Evolutionary conservation across 306 rosid genomes (phyloP), one percentile per base, ranked within the genome.

Genomic region (Rubus idaeus): DNA sequence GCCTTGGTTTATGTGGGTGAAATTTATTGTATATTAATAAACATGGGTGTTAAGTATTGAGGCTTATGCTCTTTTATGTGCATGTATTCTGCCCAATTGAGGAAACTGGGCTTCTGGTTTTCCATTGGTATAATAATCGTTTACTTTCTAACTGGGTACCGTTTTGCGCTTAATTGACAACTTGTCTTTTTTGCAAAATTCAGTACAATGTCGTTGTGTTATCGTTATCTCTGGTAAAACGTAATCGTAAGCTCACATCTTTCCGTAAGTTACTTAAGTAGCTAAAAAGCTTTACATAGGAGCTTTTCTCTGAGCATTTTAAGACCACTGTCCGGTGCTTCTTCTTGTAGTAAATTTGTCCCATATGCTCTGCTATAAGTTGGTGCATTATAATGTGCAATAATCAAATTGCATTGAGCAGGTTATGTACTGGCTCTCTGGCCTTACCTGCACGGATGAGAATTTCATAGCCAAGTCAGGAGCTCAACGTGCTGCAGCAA

Each of bases 341-440:
- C 41, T n/a, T 65, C 5, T 20, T 20, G n/a, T 68, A 42, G 50
- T 37, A 39, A 70, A 46, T 47, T 68, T n/a, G 10, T 20, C 23
- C 20, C 1, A 47, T 49, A 58, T 39, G 3, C 12, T 20, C n/a
- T 58, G 37, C 45, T 62, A 16, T 41, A 17, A 44, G 30, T 67
- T 72, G 55, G 40, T 67, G 60, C 17, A 16, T 64, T 49, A 67
- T 14, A 77, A 71, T 71, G 61, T 30, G 5, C 42, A 71, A 49
- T 52, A 45, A 70, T 77, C 30, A 30, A 21, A 41, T 74, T 74
- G 71, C 51, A 13, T 73, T 71, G 40, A 21, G 30, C 83, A 91
- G 97, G 96, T 92, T 20, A 90, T 95, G 5, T 92, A 95, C 76
- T 92, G 93, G 93, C 90, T 95, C 47, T 90, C 98, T 21, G 98